phyloP scores from a whole-genome alignment of 129 eudicot species.

The Heracleum sosnowskyi region DNA sequence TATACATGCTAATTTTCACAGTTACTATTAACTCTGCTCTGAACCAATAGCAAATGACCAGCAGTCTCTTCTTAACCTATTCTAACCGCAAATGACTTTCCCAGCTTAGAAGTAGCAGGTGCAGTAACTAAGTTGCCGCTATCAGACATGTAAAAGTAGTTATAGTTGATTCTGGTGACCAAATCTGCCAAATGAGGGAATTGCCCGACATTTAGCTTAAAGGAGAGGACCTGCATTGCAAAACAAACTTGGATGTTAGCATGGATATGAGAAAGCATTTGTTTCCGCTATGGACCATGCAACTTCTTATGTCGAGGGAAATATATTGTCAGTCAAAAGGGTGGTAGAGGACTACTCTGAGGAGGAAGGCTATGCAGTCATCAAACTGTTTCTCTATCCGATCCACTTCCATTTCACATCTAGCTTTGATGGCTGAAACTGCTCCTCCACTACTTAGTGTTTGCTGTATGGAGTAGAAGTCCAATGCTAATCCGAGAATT shows the following conservation, averaged over 20 bases:
- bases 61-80: slow-evolving; percentile 14
- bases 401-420: slow-evolving; percentile 86
- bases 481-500: slow-evolving; percentile 84
- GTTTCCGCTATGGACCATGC: not conserved
- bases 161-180: slow-evolving; percentile 81
- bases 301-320: not conserved
- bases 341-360: slow-evolving; percentile 48
- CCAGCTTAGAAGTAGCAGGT: slow-evolving; percentile 53
- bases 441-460: slow-evolving; percentile 71
- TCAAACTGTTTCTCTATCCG: slow-evolving; percentile 86
- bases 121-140: slow-evolving; percentile 57
- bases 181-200: slow-evolving; percentile 95
- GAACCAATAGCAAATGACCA: not conserved
- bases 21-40: not conserved
- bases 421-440: slow-evolving; percentile 71
- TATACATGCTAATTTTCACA: not conserved
- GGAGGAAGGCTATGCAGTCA: slow-evolving; percentile 94
- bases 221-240: slow-evolving; percentile 69
- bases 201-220: slow-evolving; percentile 92
- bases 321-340: not conserved
- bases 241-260: not conserved
- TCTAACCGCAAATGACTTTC: slow-evolving; percentile 39
- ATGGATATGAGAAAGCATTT: not conserved
- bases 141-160: slow-evolving; percentile 85
- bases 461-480: slow-evolving; percentile 71